These are phyloP conservation scores for Epichloe typhina DNA, from an alignment of 2,329 filamentous ascomycete species.

Conservation along the genomic window DNA sequence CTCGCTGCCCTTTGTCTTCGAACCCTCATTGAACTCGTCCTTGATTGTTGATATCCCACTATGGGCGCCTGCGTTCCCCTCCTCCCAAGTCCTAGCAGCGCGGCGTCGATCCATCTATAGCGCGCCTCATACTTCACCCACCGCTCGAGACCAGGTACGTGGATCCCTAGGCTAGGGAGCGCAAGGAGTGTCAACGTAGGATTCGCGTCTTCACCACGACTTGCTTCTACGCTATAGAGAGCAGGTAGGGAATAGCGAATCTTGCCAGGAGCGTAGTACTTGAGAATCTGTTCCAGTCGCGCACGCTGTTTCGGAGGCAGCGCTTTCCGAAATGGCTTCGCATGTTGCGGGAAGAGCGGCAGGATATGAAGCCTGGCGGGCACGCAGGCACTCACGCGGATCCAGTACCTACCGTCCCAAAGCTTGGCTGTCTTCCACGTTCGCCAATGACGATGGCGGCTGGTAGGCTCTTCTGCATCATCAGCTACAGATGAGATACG, in stretches of 20 bases:
- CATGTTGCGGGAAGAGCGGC: constrained; percentile 31
- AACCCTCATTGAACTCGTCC: not conserved
- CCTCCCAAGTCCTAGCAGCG: constrained; percentile 18
- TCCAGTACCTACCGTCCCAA: constrained; percentile 53
- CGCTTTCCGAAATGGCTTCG: constrained; percentile 34
- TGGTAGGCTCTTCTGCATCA: constrained; percentile 3
- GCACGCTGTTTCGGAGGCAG: constrained; percentile 21
- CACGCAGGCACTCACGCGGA: constrained; percentile 32
- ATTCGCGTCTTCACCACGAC: constrained; percentile 1
- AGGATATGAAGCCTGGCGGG: constrained; percentile 29
- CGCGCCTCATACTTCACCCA: constrained; percentile 37
- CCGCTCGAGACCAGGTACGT: constrained; percentile 31
- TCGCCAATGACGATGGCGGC: constrained; percentile 12
- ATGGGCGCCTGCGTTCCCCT: not conserved
- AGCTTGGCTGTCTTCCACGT: constrained; percentile 22
- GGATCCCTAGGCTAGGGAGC: constrained; percentile 38
- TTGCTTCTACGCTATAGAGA: constrained; percentile 32
- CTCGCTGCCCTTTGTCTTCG: not conserved
- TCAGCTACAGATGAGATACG: not conserved
- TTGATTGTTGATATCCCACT: not conserved
- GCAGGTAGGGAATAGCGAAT: constrained; percentile 42
- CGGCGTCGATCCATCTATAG: constrained; percentile 35
- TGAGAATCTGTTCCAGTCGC: constrained; percentile 29
- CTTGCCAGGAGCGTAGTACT: constrained; percentile 39
- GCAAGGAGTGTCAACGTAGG: constrained; percentile 31